Evolutionary conservation across 768 basidiomycete genomes (phyloP).

Genomic region (Kwoniella newhampshirensis): DNA sequence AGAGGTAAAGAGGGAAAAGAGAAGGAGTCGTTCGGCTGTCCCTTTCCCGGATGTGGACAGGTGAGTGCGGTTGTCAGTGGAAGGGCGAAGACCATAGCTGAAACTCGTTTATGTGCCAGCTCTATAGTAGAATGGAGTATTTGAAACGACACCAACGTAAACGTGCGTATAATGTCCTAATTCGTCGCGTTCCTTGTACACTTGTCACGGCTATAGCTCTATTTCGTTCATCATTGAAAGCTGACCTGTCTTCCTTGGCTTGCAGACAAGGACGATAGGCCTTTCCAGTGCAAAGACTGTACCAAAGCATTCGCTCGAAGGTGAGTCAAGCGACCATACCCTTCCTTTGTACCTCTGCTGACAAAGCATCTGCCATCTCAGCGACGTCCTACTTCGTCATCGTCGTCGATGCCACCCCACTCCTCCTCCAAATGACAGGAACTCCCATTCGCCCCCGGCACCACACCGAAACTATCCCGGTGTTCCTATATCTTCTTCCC

Average conservation of each 20-base stretch:
- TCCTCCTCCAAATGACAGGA: constrained; percentile 34
- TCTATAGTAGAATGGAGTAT: constrained; percentile 54
- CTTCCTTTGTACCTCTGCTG: neutral
- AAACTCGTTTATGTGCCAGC: constrained; percentile 20
- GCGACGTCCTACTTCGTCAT: constrained; percentile 54
- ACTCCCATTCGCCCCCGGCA: constrained; percentile 34
- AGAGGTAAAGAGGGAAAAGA: constrained; percentile 42
- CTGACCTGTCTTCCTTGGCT: neutral
- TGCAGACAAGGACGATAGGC: constrained; percentile 53
- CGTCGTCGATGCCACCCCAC: constrained; percentile 52
- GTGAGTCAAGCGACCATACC: constrained; percentile 24
- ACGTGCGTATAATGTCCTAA: constrained; percentile 38
- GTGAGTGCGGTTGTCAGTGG: constrained; percentile 26
- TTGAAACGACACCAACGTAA: constrained; percentile 54
- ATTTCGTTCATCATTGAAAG: neutral
- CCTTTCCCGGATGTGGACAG: constrained; percentile 48
- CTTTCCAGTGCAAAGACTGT: constrained; percentile 53
- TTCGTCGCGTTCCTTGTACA: neutral
- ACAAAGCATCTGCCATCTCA: constrained; percentile 14
- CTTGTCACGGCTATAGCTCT: too few species aligned
- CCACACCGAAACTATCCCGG: constrained; percentile 36
- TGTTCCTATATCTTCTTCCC: constrained; percentile 44
- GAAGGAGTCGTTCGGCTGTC: constrained; percentile 47
- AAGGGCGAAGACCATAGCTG: too few species aligned
- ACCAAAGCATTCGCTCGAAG: constrained; percentile 54